These are phyloP conservation scores for Asterella californica DNA, from an alignment of 225 moss, liverwort and hornwort genomes.

Conservation along the genomic window DNA sequence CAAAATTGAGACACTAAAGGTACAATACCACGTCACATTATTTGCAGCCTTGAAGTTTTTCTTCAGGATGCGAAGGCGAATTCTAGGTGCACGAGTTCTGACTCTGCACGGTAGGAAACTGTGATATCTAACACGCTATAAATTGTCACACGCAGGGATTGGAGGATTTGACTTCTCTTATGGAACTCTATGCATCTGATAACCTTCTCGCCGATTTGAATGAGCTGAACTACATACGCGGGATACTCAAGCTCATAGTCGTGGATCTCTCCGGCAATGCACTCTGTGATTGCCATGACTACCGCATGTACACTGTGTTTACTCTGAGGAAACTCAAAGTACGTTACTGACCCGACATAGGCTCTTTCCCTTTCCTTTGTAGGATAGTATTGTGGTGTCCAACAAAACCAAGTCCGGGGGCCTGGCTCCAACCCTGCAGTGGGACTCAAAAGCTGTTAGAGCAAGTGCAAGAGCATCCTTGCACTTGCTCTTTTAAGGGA, in stretches of 20 bases:
- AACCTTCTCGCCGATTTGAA: slow-evolving; percentile 54
- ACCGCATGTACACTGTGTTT: slow-evolving; percentile 75
- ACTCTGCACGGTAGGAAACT: not conserved
- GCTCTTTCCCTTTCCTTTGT: no score
- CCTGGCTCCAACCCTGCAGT: no score
- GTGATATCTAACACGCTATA: not conserved
- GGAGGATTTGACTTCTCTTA: slow-evolving; percentile 66
- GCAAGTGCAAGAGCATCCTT: no score
- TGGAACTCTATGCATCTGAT: slow-evolving; percentile 90
- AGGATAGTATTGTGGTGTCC: no score
- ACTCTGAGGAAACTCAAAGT: slow-evolving; percentile 83
- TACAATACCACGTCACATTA: slow-evolving; percentile 11
- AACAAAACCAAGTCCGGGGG: no score
- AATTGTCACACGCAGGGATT: slow-evolving; percentile 58
- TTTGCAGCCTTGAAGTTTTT: not conserved
- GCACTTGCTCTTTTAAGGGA: no score
- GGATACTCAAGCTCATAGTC: slow-evolving; percentile 81
- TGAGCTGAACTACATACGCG: slow-evolving; percentile 61
- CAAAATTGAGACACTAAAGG: slow-evolving; percentile 69
- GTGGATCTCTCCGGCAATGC: slow-evolving; percentile 75
- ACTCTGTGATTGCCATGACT: slow-evolving; percentile 64
- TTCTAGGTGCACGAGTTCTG: not conserved
- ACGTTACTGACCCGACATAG: no score
- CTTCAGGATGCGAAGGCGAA: not conserved
- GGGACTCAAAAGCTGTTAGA: no score